These are phyloP conservation scores for Trichothecium roseum DNA, from an alignment of 2,329 filamentous ascomycete species.

Conservation along the genomic window DNA sequence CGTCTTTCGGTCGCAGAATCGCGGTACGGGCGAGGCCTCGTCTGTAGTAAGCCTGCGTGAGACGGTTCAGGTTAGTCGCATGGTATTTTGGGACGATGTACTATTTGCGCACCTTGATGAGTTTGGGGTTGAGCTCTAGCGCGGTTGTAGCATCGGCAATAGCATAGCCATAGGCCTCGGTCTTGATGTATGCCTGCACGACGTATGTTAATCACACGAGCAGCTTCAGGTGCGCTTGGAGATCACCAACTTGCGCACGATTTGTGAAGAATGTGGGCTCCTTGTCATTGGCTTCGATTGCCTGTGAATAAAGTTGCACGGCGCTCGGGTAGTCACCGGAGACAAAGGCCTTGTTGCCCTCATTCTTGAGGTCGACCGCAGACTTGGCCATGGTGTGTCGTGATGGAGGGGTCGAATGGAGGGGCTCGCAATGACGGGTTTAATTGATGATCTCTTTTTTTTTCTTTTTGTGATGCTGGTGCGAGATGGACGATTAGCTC, in stretches of 20 bases:
- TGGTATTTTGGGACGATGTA: neutral
- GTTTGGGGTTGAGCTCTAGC: conserved; percentile 76
- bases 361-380: conserved; percentile 77
- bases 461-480: too few relatives aligned
- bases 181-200: conserved; percentile 78
- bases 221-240: conserved; percentile 9
- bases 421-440: neutral
- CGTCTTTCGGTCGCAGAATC: conserved; percentile 80
- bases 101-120: conserved; percentile 62
- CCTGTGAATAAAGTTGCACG: conserved; percentile 74
- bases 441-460: too few relatives aligned
- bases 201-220: conserved; percentile 36
- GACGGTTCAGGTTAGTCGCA: neutral
- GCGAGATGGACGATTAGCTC: too few relatives aligned
- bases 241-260: conserved; percentile 68
- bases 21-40: conserved; percentile 86
- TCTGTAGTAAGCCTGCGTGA: conserved; percentile 74
- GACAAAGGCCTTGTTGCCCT: conserved; percentile 89
- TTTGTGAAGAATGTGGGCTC: conserved; percentile 92
- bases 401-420: neutral
- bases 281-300: conserved; percentile 72
- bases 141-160: conserved; percentile 85
- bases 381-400: conserved; percentile 39
- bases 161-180: conserved; percentile 89
- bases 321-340: conserved; percentile 78